These are phyloP conservation scores for Dorcoceras hygrometricum DNA, from an alignment of 257 asterid genomes.

Conservation along the genomic window DNA sequence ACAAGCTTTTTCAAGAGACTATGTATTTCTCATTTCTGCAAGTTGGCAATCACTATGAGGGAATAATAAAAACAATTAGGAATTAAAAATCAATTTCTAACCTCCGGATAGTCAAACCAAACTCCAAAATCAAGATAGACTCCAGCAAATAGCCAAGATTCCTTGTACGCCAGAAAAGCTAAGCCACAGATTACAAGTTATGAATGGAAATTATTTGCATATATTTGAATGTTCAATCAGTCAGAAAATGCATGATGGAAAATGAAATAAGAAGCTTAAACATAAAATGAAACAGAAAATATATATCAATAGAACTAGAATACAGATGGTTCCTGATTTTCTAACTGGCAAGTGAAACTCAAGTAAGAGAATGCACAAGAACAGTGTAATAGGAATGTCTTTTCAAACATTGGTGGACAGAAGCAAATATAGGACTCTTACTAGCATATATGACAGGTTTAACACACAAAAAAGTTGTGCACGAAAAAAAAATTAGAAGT, in stretches of 20 bases:
- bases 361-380: slow-evolving; percentile 8
- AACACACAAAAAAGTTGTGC: neutral
- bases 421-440: neutral
- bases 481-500: neutral
- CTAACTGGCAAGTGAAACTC: too few relatives aligned
- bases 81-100: slow-evolving; percentile 34
- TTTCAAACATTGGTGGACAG: slow-evolving; percentile 5
- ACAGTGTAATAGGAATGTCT: neutral
- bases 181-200: slow-evolving; percentile 21
- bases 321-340: neutral
- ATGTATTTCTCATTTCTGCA: slow-evolving; percentile 1
- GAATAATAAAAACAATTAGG: slow-evolving; percentile 4
- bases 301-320: neutral
- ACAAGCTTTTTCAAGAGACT: neutral
- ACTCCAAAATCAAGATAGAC: slow-evolving; percentile 84
- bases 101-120: slow-evolving; percentile 89
- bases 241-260: slow-evolving; percentile 7
- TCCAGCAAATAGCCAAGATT: slow-evolving; percentile 88
- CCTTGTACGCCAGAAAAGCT: slow-evolving; percentile 97
- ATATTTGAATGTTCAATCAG: neutral
- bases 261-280: slow-evolving; percentile 12
- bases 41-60: slow-evolving; percentile 6
- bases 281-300: neutral
- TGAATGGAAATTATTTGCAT: slow-evolving; percentile 18
- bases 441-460: neutral